phyloP scores from a whole-genome alignment of 768 basidiomycete genomes.

The Termitomyces sp. region DNA sequence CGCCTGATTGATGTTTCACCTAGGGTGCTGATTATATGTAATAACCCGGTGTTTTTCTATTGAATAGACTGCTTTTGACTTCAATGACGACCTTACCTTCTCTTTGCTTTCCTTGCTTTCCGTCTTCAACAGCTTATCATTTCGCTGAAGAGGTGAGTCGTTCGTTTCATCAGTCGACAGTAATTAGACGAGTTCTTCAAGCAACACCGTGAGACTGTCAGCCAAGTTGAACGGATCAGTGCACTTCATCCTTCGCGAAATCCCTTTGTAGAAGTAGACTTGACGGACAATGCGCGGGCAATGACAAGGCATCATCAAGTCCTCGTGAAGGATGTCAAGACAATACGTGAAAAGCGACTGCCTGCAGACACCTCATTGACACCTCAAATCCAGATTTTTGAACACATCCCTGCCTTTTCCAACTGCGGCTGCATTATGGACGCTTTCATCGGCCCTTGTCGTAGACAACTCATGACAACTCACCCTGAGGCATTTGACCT shows the following conservation, averaged over 20 bases:
- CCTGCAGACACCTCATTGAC: not conserved
- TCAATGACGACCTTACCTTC: not conserved
- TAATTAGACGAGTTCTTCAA: not conserved
- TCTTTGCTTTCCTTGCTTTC: not conserved
- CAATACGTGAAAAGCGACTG: not conserved
- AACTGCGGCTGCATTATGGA: not conserved
- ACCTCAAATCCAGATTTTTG: not conserved
- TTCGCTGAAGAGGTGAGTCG: not conserved
- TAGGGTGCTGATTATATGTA: too few species aligned
- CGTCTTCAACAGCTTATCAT: not conserved
- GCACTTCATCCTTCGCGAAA: not conserved
- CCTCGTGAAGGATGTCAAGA: not conserved
- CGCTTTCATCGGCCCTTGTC: slow-evolving; percentile 3
- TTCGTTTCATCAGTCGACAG: not conserved
- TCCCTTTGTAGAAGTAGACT: not conserved
- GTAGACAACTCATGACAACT: not conserved
- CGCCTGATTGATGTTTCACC: too few species aligned
- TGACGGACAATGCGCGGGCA: too few species aligned
- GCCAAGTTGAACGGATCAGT: not conserved
- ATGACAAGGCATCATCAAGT: not conserved
- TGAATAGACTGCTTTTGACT: not conserved
- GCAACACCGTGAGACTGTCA: not conserved
- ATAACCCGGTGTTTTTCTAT: not conserved
- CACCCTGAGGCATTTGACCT: slow-evolving; percentile 7
- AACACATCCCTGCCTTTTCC: too few species aligned